Evolutionary conservation across 2,329 filamentous ascomycete species (phyloP).

Genomic region (Trichophyton equinum): DNA sequence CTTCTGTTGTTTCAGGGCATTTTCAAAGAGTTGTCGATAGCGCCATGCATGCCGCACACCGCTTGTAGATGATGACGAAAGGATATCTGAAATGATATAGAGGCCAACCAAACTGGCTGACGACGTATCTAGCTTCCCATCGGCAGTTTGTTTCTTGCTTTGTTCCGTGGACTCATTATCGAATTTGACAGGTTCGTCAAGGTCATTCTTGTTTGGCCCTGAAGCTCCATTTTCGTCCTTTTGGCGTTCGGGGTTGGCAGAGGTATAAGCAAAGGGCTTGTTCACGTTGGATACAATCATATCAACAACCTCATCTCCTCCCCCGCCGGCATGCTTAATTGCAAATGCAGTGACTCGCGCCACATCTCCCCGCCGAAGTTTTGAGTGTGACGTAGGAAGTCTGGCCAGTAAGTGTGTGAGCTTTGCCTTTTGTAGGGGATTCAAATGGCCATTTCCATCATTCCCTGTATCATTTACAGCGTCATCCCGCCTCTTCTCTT

Average conservation of each 20-base stretch:
- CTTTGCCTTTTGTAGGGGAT: constrained; percentile 72
- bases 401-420: constrained; percentile 72
- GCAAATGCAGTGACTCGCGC: constrained; percentile 79
- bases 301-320: constrained; percentile 82
- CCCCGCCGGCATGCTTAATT: constrained; percentile 71
- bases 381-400: constrained; percentile 61
- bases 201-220: constrained; percentile 21
- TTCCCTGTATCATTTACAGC: constrained; percentile 29
- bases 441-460: constrained; percentile 55
- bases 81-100: constrained; percentile 67
- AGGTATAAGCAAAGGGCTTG: constrained; percentile 60
- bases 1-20: constrained; percentile 52
- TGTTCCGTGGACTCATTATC: constrained; percentile 23
- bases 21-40: constrained; percentile 69
- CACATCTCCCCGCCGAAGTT: constrained; percentile 70
- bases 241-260: constrained; percentile 47
- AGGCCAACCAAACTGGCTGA: constrained; percentile 65
- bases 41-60: constrained; percentile 76
- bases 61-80: constrained; percentile 63
- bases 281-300: constrained; percentile 74
- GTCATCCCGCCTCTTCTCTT: constrained; percentile 33
- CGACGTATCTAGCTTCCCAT: constrained; percentile 51
- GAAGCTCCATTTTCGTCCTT: constrained; percentile 10
- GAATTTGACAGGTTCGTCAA: constrained; percentile 18
- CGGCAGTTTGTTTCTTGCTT: constrained; percentile 27